A percentile compares a stretch with the other conserved stretches of the same genome.
Evolutionary conservation across 2,329 filamentous ascomycete species (phyloP).

Genomic region (Neocucurbitaria cava): DNA sequence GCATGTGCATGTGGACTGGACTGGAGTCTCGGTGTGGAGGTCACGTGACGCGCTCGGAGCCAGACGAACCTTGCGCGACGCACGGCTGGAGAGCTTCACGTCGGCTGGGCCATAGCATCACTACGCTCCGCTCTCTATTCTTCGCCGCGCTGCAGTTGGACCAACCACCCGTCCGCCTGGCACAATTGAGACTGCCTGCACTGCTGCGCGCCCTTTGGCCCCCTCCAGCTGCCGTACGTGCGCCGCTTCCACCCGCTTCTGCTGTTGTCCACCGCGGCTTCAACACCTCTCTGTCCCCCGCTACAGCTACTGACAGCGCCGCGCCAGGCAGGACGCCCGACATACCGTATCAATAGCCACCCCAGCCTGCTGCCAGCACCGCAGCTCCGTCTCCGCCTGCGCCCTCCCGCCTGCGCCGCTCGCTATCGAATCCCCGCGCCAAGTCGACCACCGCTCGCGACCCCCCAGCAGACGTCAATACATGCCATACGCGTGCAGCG

Average conservation of each 20-base stretch:
- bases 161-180: conserved; percentile 22
- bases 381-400: conserved; percentile 3
- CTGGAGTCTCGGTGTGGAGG: conserved; percentile 5
- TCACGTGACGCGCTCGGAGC: conserved; percentile 24
- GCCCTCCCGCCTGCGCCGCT: conserved; percentile 17
- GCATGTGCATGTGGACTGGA: too few relatives aligned
- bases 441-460: conserved; percentile 17
- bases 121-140: conserved; percentile 49
- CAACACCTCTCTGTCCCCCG: conserved; percentile 26
- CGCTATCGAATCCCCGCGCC: conserved; percentile 22
- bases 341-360: conserved; percentile 30
- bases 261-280: conserved; percentile 25
- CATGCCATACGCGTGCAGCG: conserved; percentile 38
- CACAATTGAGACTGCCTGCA: conserved; percentile 43
- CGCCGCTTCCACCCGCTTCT: conserved; percentile 35
- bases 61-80: conserved; percentile 11
- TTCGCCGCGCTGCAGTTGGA: conserved; percentile 42
- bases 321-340: conserved; percentile 21
- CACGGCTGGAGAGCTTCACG: conserved; percentile 15
- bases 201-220: conserved; percentile 30
- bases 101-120: conserved; percentile 35
- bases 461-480: conserved; percentile 19
- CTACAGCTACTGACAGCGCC: conserved; percentile 27
- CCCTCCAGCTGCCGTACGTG: conserved; percentile 34
- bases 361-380: conserved; percentile 8